Evolutionary conservation across 805 yeast species (phyloP), one percentile per base, ranked within the genome.

Genomic region (Metschnikowia picachoensis): DNA sequence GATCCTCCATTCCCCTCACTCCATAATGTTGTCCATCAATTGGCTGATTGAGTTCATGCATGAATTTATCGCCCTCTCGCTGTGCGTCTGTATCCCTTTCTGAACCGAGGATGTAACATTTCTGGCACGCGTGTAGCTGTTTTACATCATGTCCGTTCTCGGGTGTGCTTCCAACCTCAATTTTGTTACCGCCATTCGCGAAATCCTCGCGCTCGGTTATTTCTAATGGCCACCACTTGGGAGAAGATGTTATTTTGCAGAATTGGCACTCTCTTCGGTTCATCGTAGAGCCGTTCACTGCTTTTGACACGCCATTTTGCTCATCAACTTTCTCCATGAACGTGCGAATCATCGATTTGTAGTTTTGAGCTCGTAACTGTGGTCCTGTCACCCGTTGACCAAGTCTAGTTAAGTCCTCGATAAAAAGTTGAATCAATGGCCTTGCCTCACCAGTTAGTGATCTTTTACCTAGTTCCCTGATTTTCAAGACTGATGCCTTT

Each of bases 391-490:
- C 38, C 33, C 53, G 55, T 16, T 43, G 43, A n/a, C 45, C 51
- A 17, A 46, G 39, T 39, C 54, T 62, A 11, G 53, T 36, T 11
- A 67, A 31, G 47, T 69, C 81, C 43, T 65, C 73, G 34, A 67
- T 55, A 59, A 66, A 77, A 32, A 69, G 55, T 48, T 62, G 67
- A 11, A 77, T 55, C 29, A 77, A 52, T 17, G 83, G 71, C 42
- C 57, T 60, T 9, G 39, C 16, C 25, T 58, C 66, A 33, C 66
- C 67, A 49, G 65, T 53, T 35, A 58, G 38, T 29, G 50, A 41
- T 6, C 60, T 42, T 52, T 53, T 15, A 39, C 59, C 50, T 68
- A 44, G 49, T 56, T 68, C n/a, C 66, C 78, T 5, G 51, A 41
- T 3, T 58, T 44, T 31, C 70, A 41, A 38, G 59, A 60, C 49